Evolutionary conservation across 2,329 filamentous ascomycete genomes (phyloP).

Genomic region (Apiospora aurea): DNA sequence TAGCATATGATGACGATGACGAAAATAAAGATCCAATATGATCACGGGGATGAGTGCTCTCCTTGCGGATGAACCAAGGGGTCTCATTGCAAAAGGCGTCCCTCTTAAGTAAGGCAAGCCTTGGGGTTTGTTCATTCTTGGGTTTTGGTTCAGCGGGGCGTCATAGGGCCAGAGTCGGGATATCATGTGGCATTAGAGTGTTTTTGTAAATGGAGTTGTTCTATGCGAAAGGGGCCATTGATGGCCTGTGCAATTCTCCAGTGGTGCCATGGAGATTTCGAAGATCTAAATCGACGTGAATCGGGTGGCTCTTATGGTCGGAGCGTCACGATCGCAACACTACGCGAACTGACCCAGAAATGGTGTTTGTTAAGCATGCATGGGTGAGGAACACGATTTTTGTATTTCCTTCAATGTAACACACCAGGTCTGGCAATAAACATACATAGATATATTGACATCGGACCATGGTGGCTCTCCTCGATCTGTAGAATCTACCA

Average conservation of each 20-base stretch:
- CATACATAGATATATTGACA: conserved; percentile 8
- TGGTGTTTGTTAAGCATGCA: background rate
- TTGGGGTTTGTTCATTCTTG: background rate
- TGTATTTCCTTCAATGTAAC: background rate
- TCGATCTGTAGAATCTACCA: background rate
- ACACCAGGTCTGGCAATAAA: background rate
- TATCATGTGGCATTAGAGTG: background rate
- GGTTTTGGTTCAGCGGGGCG: background rate
- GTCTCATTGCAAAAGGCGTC: background rate
- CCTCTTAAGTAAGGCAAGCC: background rate
- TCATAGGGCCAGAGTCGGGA: background rate
- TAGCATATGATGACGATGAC: background rate
- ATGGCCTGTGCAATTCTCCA: conserved; percentile 10
- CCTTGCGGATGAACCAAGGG: background rate
- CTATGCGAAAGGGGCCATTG: background rate
- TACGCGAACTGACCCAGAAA: background rate
- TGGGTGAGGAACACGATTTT: too few relatives aligned
- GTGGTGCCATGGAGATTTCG: background rate
- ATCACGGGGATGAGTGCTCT: background rate
- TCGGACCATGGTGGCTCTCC: background rate
- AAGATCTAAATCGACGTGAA: background rate
- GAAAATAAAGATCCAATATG: background rate
- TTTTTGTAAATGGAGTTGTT: background rate
- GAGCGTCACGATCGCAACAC: background rate
- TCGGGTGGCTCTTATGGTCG: background rate